Conservation (phyloP, 768 basidiomycete species). For the Podaxis sp. region DNA sequence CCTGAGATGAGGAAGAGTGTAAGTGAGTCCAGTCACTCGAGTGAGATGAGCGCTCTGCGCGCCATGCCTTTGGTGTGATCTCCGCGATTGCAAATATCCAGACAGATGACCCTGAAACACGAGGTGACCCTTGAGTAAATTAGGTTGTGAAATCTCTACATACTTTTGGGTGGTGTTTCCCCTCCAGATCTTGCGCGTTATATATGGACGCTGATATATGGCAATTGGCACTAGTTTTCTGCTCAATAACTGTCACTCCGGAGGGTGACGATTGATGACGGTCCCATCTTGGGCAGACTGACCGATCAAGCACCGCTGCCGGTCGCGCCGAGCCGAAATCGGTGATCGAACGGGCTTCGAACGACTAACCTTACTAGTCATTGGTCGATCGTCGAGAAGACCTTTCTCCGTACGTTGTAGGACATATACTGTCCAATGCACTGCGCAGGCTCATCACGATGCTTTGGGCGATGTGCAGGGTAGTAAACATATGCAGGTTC, state of each 20-base stretch:
- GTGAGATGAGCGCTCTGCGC: neutral
- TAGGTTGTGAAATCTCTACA: neutral
- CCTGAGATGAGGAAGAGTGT: no score
- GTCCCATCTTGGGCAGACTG: neutral
- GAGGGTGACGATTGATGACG: constrained; percentile 1
- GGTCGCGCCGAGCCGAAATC: neutral
- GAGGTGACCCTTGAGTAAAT: neutral
- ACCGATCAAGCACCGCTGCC: neutral
- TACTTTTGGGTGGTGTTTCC: neutral
- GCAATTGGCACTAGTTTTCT: neutral
- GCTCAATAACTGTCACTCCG: constrained; percentile 4
- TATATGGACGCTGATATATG: neutral
- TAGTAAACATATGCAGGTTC: neutral
- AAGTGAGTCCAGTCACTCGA: neutral
- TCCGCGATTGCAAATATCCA: constrained; percentile 2
- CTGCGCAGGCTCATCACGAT: constrained; percentile 1
- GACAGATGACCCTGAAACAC: constrained; percentile 4
- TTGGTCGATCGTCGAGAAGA: neutral
- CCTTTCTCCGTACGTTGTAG: neutral
- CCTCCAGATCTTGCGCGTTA: neutral
- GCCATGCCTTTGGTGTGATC: neutral
- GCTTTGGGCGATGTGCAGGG: constrained; percentile 1
- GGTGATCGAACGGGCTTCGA: neutral
- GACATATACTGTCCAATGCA: constrained; percentile 6
- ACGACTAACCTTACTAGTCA: neutral